Percentiles rank a stretch among this genome's conserved stretches.
These are phyloP conservation scores for Pistacia vera DNA, from an alignment of 345 rosid genomes.

Conservation along the genomic window DNA sequence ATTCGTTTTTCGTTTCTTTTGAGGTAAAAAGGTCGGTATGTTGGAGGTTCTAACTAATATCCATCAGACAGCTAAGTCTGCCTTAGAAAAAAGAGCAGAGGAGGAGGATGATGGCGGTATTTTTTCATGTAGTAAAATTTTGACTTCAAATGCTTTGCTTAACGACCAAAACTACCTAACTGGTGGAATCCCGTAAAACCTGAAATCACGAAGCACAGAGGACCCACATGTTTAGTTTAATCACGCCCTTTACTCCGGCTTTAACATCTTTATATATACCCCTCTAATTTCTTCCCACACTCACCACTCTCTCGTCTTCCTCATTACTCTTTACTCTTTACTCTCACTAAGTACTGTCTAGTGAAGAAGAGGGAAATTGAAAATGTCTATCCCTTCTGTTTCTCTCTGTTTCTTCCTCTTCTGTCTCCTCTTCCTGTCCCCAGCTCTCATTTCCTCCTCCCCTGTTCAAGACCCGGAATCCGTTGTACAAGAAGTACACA, in stretches of 20 bases:
- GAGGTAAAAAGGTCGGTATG: background rate
- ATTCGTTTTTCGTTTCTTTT: background rate
- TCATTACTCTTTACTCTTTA: background rate
- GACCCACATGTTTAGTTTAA: constrained; percentile 39
- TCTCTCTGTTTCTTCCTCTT: constrained; percentile 36
- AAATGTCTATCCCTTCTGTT: constrained; percentile 32
- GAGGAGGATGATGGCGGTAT: background rate
- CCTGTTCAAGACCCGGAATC: constrained; percentile 59
- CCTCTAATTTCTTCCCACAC: constrained; percentile 10
- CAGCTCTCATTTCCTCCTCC: constrained; percentile 38
- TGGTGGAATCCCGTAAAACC: constrained; percentile 44
- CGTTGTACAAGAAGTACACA: constrained; percentile 64
- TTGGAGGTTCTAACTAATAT: too few species aligned
- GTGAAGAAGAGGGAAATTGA: background rate
- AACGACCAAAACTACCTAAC: constrained; percentile 41
- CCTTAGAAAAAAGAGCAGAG: background rate
- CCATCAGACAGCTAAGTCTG: background rate
- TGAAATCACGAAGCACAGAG: constrained; percentile 46
- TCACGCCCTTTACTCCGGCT: constrained; percentile 32
- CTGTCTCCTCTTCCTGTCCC: constrained; percentile 29
- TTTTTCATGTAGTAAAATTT: constrained; percentile 11
- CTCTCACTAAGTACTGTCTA: background rate
- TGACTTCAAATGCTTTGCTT: constrained; percentile 28
- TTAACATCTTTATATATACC: constrained; percentile 41
- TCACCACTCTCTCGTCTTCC: background rate